Evolutionary conservation across 768 basidiomycete species (phyloP), one percentile per base, ranked within the genome.

Genomic region (Gloeopeniophorella convolvens): DNA sequence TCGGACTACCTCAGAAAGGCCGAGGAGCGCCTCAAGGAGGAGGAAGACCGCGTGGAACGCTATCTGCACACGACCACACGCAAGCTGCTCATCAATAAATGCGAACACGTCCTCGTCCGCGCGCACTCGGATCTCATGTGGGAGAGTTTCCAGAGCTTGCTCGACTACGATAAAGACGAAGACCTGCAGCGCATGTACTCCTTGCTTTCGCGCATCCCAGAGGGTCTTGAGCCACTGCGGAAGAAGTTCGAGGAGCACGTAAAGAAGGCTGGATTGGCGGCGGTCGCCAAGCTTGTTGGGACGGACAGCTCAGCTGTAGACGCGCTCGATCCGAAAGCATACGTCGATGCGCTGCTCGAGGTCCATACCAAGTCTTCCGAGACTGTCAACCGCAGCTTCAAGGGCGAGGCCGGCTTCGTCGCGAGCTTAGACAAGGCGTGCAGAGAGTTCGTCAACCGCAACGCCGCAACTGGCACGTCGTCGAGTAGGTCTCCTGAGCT

Each of bases 1-100:
- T 88, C 90, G 11, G 95, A 97, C 63, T 99, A 97, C 66, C 73
- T 99, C 65, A 92, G 83, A 71, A 94, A 89, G 67, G 94, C 91
- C 1, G 95, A 96, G 63, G 87, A 89, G 61, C 80, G 95, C 37
- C 70, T 99, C 50, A 79, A 81, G 50, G 94, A 99, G 67, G 95
- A 99, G 62, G 91, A 95, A 66, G 89, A 94, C 62, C 81, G 95
- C 20, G 91, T 97, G 18, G 94, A 96, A 64, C 78, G 90, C 44
- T 97, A 96, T 67, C 75, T 99, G 37, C 86, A 95, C 68, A 84
- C 85, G 6, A 82, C 82, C 51, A 96, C 95, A 16, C 79, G 89
- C 62, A 92, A 90, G 65, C 74, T 80, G 26, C 75, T 89, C 54
- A 76, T 88, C 65, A 76, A 68, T 63, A 85, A 81, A 69, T 97